These are phyloP conservation scores for Tuber melanosporum DNA, from an alignment of 495 filamentous ascomycete genomes.

Conservation along the genomic window DNA sequence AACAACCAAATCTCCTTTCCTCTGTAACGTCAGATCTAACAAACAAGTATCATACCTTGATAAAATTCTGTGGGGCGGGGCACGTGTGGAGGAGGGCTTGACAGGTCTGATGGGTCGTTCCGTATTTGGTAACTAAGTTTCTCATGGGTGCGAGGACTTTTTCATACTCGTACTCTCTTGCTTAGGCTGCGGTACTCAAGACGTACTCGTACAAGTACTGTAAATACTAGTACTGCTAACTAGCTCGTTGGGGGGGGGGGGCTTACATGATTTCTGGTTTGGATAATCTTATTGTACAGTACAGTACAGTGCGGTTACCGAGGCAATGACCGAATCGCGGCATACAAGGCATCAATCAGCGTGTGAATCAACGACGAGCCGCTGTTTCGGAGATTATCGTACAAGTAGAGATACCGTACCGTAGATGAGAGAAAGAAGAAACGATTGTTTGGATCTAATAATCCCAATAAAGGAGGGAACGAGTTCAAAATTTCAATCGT, in stretches of 20 bases:
- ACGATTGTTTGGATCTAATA: neutral
- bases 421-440: neutral
- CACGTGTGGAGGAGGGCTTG: neutral
- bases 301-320: too few species aligned
- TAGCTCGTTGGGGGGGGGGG: too few species aligned
- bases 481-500: neutral
- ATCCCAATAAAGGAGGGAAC: neutral
- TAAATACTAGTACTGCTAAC: neutral
- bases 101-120: constrained; percentile 1
- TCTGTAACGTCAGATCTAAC: too few species aligned
- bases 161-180: too few species aligned
- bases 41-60: neutral
- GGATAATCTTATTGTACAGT: too few species aligned
- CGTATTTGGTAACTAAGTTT: neutral
- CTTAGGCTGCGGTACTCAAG: neutral
- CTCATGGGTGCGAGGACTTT: neutral
- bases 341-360: too few species aligned
- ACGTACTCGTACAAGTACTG: neutral
- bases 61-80: neutral
- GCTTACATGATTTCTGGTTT: too few species aligned
- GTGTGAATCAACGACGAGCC: neutral
- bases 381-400: neutral
- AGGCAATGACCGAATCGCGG: too few species aligned
- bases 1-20: too few species aligned
- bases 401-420: neutral